Base-by-base conservation (phyloP, 2,329 filamentous ascomycete species). In the Chaetomium sp. region DNA sequence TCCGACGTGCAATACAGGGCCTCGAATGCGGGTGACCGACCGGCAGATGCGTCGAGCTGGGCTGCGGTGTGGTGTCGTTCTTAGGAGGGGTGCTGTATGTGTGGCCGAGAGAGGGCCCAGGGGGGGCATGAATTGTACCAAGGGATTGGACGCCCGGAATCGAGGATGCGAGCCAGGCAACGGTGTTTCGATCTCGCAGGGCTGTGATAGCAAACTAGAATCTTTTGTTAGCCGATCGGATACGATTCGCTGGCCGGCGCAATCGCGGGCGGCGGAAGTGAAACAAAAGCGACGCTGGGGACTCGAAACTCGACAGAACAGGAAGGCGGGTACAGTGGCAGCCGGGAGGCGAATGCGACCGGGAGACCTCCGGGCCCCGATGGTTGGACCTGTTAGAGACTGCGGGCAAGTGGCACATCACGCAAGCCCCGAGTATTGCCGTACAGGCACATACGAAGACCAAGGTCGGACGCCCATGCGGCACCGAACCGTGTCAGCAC, bases 211-310 rank as follows among this genome's bases (percentile, higher is more conserved):
- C 38, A 57, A 61, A 59, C 60, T 61, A 54, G 33, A 23, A 42
- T 35, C 23, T 54, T 50, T 35, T 63, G 67, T 69, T 63, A 69
- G 67, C 62, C 60, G 61, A 63, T 65, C 38, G 29, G 19, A 25
- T 62, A 31, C 62, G 61, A 66, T 67, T 61, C 58, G 53, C 51
- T 64, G 23, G 29, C 49, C 53, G 54, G 59, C 59, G 50, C 21
- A 33, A 63, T 45, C 53, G 62, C 65, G 60, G 58, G 62, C 57
- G 64, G 64, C 62, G 63, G 53, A 57, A 64, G 51, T 67, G 65
- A 67, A 67, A 69, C 63, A 67, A 67, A 64, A 51, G 33, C 67
- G 60, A 65, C 54, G 63, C 57, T 67, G 65, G 57, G 53, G 60
- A 51, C 7, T 35, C 33, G 60, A 59, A 63, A 51, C 16, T 21